Conservation (phyloP, 345 rosid species). For the Fremontodendron californicum region DNA sequence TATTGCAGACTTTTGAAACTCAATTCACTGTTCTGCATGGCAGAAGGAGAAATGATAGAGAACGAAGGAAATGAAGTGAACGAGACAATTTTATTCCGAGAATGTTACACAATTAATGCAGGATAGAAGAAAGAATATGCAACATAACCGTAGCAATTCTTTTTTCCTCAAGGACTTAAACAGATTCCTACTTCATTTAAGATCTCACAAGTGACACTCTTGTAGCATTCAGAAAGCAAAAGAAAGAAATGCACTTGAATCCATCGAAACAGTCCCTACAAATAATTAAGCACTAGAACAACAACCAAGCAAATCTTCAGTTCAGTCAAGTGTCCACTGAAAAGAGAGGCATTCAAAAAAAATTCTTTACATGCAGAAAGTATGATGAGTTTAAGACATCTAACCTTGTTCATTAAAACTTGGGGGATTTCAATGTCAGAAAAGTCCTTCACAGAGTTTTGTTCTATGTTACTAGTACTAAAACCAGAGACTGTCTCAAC, state of each 20-base stretch:
- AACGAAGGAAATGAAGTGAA: neutral
- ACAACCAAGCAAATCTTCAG: neutral
- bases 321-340: neutral
- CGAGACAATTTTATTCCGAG: neutral
- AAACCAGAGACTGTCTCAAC: conserved; percentile 39
- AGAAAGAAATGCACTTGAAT: neutral
- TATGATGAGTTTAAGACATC: conserved; percentile 11
- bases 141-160: neutral
- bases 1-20: neutral
- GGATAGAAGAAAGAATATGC: neutral
- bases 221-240: neutral
- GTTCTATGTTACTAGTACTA: conserved; percentile 29
- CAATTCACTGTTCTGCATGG: neutral
- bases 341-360: neutral
- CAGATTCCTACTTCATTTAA: neutral
- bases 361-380: neutral
- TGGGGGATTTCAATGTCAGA: conserved; percentile 33
- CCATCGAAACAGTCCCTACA: neutral
- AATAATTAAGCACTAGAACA: neutral
- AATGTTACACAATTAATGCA: neutral
- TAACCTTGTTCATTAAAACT: conserved; percentile 47
- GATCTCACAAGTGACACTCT: neutral
- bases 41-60: neutral
- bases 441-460: conserved; percentile 28
- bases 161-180: neutral